Percentiles rank a stretch among this genome's conserved stretches.
Evolutionary conservation across 106 monocot genomes (phyloP).

Genomic region (Acorus calamus): DNA sequence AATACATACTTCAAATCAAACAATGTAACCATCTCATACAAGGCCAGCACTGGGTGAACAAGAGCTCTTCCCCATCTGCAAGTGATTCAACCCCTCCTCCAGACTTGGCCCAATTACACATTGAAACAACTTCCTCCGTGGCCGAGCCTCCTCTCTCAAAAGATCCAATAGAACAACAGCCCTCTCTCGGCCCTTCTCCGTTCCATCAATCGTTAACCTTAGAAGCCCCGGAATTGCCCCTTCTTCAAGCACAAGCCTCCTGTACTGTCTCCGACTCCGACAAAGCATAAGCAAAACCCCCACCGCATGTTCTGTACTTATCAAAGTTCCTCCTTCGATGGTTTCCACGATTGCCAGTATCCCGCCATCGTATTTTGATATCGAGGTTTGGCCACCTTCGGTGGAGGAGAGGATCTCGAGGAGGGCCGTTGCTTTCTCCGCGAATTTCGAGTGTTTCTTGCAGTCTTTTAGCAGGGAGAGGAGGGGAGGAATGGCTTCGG

Average conservation of each 20-base stretch:
- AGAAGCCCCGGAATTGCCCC: conserved; percentile 69
- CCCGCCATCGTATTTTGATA: conserved; percentile 32
- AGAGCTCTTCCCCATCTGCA: too few relatives aligned
- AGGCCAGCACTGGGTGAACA: too few relatives aligned
- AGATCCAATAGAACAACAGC: conserved; percentile 36
- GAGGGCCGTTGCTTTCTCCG: conserved; percentile 48
- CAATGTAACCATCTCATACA: too few relatives aligned
- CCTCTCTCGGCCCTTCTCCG: conserved; percentile 22
- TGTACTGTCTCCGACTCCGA: conserved; percentile 32
- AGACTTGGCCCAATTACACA: too few relatives aligned
- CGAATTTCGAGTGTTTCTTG: conserved; percentile 60
- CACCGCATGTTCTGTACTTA: conserved; percentile 41
- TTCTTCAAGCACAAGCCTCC: conserved; percentile 48
- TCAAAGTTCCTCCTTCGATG: conserved; percentile 50
- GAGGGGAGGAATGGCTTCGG: conserved; percentile 41
- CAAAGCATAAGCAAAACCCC: conserved; percentile 41
- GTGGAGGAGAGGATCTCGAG: conserved; percentile 32
- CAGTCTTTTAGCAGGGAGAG: conserved; percentile 44
- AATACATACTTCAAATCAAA: too few relatives aligned
- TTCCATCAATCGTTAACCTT: conserved; percentile 46
- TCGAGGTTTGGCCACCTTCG: conserved; percentile 30
- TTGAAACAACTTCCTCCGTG: conserved; percentile 2
- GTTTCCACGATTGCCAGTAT: conserved; percentile 58
- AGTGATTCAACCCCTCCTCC: too few relatives aligned
- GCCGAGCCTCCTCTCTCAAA: conserved; percentile 29